Percentiles rank a stretch among this genome's conserved stretches.
phyloP scores from a whole-genome alignment of 495 filamentous ascomycete species.

The Hypoxylon lienhwacheense region DNA sequence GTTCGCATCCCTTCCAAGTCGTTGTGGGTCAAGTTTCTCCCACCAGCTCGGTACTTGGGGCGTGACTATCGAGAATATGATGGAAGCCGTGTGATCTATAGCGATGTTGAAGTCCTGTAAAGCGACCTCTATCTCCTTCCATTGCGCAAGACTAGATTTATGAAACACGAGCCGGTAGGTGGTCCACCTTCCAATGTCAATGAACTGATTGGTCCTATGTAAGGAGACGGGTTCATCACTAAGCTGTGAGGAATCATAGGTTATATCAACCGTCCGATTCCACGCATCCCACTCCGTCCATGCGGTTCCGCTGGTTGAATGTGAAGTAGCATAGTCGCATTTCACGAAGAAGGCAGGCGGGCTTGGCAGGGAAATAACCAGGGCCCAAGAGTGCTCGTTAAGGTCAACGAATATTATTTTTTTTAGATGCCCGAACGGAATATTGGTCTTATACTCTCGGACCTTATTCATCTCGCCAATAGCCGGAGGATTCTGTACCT shows the following conservation, averaged over 20 bases:
- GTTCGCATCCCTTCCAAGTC: constrained; percentile 5
- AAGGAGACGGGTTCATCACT: constrained; percentile 54
- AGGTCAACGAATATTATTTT: constrained; percentile 53
- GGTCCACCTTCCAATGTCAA: constrained; percentile 82
- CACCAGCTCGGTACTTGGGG: constrained; percentile 47
- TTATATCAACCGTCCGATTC: constrained; percentile 74
- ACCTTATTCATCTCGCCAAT: constrained; percentile 31
- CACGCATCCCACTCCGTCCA: constrained; percentile 75
- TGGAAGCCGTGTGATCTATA: constrained; percentile 41
- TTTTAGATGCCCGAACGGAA: constrained; percentile 66
- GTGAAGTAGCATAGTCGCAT: constrained; percentile 45
- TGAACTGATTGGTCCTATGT: constrained; percentile 56
- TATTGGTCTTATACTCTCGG: constrained; percentile 51
- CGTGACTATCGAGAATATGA: constrained; percentile 29
- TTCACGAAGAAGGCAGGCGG: constrained; percentile 68
- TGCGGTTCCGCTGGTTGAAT: constrained; percentile 46
- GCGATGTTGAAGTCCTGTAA: constrained; percentile 75
- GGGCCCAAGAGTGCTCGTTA: constrained; percentile 37
- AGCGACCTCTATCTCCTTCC: constrained; percentile 52
- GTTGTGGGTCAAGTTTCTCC: constrained; percentile 57
- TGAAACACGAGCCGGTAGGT: constrained; percentile 62
- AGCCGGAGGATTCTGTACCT: constrained; percentile 15
- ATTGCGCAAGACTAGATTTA: constrained; percentile 33
- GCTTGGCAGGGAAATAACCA: constrained; percentile 63
- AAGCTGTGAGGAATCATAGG: constrained; percentile 49